These are phyloP conservation scores for Aspergillus tubingensis DNA, from an alignment of 2,329 filamentous ascomycete genomes.

Conservation along the genomic window DNA sequence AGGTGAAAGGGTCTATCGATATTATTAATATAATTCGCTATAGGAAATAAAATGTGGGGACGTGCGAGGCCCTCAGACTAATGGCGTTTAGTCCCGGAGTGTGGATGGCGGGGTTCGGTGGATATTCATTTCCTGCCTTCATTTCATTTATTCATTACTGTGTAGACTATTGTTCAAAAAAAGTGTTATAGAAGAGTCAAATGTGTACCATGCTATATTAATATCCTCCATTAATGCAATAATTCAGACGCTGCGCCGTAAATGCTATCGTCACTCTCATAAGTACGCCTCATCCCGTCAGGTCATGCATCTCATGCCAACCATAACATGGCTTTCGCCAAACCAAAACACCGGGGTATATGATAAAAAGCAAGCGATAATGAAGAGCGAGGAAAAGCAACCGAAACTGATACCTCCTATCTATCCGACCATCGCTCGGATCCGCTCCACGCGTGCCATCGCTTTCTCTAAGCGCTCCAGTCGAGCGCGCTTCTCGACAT, in stretches of 20 bases:
- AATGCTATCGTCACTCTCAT: too few relatives aligned
- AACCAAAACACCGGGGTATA: background rate
- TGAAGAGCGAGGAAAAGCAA: background rate
- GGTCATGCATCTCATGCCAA: background rate
- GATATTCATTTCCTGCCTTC: background rate
- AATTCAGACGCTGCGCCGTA: too few relatives aligned
- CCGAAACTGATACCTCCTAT: constrained; percentile 2
- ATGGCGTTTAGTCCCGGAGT: background rate
- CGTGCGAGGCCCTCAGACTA: background rate
- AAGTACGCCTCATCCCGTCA: background rate
- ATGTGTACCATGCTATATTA: background rate
- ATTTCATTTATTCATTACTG: background rate
- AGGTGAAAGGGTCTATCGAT: background rate
- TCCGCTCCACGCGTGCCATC: constrained; percentile 59
- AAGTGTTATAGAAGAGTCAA: background rate
- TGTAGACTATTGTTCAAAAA: background rate
- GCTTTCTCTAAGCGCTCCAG: constrained; percentile 59
- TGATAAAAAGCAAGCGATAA: constrained; percentile 16
- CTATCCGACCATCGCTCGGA: constrained; percentile 54
- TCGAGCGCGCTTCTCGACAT: constrained; percentile 53
- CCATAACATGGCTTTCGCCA: background rate
- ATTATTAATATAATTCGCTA: too few relatives aligned
- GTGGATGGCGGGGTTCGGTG: background rate
- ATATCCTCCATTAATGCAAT: background rate
- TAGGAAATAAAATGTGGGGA: too few relatives aligned